These are phyloP conservation scores for Acer saccharum DNA, from an alignment of 345 rosid species.

Conservation along the genomic window DNA sequence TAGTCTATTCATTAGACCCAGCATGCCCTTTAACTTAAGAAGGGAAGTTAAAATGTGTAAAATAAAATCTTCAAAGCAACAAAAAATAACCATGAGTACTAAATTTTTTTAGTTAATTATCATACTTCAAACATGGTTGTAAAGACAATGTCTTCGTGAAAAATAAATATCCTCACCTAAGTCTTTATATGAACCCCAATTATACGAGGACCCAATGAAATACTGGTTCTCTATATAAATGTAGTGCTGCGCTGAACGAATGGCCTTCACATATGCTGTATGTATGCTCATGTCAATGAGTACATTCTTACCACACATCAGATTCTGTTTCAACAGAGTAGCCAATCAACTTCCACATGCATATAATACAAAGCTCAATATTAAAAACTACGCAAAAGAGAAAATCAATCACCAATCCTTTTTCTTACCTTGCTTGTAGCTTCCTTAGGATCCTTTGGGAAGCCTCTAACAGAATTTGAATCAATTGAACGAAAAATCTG, in stretches of 20 bases:
- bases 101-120: background rate
- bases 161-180: constrained; percentile 51
- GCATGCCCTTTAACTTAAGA: background rate
- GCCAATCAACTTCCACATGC: constrained; percentile 21
- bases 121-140: background rate
- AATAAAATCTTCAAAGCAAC: background rate
- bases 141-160: background rate
- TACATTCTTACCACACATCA: constrained; percentile 89
- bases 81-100: background rate
- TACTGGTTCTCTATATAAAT: constrained; percentile 97
- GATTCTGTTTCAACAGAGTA: constrained; percentile 56
- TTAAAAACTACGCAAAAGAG: background rate
- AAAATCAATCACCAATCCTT: constrained; percentile 1
- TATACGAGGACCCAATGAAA: constrained; percentile 91
- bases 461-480: constrained; percentile 84
- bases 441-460: constrained; percentile 87
- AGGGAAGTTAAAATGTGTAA: background rate
- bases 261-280: constrained; percentile 92
- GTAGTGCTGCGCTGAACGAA: constrained; percentile 95
- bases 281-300: constrained; percentile 99
- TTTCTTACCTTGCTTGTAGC: constrained; percentile 68
- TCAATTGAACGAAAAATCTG: constrained; percentile 96
- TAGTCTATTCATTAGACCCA: background rate
- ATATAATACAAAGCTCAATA: background rate
- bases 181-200: constrained; percentile 77